A percentile compares a stretch with the other conserved stretches of the same genome.
phyloP scores from a whole-genome alignment of 768 basidiomycete genomes.

The Cantharellus anzutake region DNA sequence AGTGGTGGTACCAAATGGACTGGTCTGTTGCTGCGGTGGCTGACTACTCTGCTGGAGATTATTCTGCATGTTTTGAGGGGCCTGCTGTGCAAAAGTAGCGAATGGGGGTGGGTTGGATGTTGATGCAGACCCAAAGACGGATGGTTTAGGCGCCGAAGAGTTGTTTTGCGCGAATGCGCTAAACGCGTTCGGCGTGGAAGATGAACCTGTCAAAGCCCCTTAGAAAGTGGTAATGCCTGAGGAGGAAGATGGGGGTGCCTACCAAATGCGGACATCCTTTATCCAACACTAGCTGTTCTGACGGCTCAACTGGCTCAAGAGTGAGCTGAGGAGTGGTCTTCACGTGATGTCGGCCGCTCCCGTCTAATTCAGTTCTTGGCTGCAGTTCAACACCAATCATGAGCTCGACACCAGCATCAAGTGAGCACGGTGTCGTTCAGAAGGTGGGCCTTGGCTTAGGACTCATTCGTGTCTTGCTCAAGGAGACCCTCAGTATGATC shows the following conservation, averaged over 20 bases:
- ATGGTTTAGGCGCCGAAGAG: neutral
- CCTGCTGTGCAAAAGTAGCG: neutral
- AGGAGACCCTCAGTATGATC: constrained; percentile 13
- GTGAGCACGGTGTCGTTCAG: constrained; percentile 77
- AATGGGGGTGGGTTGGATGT: neutral
- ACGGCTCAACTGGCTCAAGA: too few species aligned
- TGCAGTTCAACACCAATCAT: constrained; percentile 14
- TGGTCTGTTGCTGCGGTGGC: neutral
- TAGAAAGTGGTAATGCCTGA: too few species aligned
- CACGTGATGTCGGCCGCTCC: too few species aligned
- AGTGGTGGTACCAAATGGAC: neutral
- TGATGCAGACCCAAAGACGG: neutral
- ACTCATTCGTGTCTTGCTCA: constrained; percentile 1
- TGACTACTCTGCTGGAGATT: neutral
- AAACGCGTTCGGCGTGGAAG: too few species aligned
- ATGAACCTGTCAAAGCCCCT: too few species aligned
- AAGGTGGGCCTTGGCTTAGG: constrained; percentile 37
- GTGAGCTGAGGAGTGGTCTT: too few species aligned
- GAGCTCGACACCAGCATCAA: constrained; percentile 40
- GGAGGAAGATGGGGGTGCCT: too few species aligned
- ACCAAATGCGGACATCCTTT: too few species aligned
- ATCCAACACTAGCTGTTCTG: too few species aligned
- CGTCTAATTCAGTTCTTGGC: neutral
- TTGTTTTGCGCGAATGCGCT: too few species aligned
- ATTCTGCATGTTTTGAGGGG: neutral